Percentiles rank a stretch among this genome's conserved stretches.
These are phyloP conservation scores for Cytospora piceae DNA, from an alignment of 2,329 filamentous ascomycete species.

Conservation along the genomic window DNA sequence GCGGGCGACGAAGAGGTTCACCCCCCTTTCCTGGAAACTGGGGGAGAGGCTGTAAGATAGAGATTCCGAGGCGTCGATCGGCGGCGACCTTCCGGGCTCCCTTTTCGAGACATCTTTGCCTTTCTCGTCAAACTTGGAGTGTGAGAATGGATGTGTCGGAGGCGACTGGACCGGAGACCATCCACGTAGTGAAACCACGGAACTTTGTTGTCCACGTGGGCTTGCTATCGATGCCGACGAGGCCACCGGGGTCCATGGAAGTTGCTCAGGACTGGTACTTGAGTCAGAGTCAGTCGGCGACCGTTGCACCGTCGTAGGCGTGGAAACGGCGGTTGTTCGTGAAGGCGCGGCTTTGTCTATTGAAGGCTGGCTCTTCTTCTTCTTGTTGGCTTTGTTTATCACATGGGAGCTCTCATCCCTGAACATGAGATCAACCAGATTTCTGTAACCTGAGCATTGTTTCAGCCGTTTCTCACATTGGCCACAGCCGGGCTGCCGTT, in stretches of 20 bases:
- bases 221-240: slow-evolving; percentile 9
- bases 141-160: slow-evolving; percentile 13
- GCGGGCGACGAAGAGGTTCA: slow-evolving; percentile 24
- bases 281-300: slow-evolving; percentile 16
- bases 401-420: slow-evolving; percentile 60
- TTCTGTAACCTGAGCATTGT: slow-evolving; percentile 58
- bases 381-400: slow-evolving; percentile 52
- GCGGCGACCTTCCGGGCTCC: slow-evolving; percentile 3
- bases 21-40: slow-evolving; percentile 24
- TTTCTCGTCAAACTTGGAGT: slow-evolving; percentile 10
- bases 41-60: slow-evolving; percentile 21
- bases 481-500: slow-evolving; percentile 54
- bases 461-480: slow-evolving; percentile 58
- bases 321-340: slow-evolving; percentile 6
- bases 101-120: slow-evolving; percentile 5
- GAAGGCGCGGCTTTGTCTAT: slow-evolving; percentile 12
- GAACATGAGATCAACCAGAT: slow-evolving; percentile 61
- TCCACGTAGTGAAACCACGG: slow-evolving; percentile 3
- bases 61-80: not conserved
- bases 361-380: slow-evolving; percentile 31
- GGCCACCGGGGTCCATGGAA: not conserved
- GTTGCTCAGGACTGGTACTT: slow-evolving; percentile 8
- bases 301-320: slow-evolving; percentile 31
- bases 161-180: slow-evolving; percentile 7
- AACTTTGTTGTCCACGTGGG: not conserved